These are phyloP conservation scores for Stemphylium vesicarium DNA, from an alignment of 2,329 filamentous ascomycete species.

Conservation along the genomic window DNA sequence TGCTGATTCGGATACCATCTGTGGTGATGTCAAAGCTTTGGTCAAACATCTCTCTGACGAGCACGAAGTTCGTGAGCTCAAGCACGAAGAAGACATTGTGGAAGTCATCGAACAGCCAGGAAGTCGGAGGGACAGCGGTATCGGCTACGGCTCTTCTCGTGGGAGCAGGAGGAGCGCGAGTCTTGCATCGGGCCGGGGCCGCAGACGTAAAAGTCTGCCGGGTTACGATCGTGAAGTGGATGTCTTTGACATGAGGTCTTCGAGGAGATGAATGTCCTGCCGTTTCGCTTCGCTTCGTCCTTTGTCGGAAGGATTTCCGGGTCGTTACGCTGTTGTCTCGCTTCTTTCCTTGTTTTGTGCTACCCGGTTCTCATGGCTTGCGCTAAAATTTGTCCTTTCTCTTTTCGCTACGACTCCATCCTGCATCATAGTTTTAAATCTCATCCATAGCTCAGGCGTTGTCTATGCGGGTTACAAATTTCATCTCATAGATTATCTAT, in stretches of 20 bases:
- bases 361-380: no score
- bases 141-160: conserved; percentile 21
- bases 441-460: no score
- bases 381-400: no score
- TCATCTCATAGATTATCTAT: no score
- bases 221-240: conserved; percentile 37
- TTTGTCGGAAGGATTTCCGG: no score
- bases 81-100: conserved; percentile 40
- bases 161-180: conserved; percentile 37
- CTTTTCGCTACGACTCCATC: no score
- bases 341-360: no score
- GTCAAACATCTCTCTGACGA: conserved; percentile 45
- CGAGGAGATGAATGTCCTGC: neutral
- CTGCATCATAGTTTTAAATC: no score
- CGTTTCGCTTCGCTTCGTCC: no score
- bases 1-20: conserved; percentile 37
- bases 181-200: conserved; percentile 21
- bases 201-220: conserved; percentile 21
- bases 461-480: no score
- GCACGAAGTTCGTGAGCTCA: conserved; percentile 38
- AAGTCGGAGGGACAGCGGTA: conserved; percentile 36
- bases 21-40: conserved; percentile 47
- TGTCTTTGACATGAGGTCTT: conserved; percentile 25
- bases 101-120: conserved; percentile 37
- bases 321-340: no score